Percentiles rank a stretch among this genome's conserved stretches.
Conservation (phyloP, 495 filamentous ascomycete genomes). For the Aspergillus carlsbadensis region DNA sequence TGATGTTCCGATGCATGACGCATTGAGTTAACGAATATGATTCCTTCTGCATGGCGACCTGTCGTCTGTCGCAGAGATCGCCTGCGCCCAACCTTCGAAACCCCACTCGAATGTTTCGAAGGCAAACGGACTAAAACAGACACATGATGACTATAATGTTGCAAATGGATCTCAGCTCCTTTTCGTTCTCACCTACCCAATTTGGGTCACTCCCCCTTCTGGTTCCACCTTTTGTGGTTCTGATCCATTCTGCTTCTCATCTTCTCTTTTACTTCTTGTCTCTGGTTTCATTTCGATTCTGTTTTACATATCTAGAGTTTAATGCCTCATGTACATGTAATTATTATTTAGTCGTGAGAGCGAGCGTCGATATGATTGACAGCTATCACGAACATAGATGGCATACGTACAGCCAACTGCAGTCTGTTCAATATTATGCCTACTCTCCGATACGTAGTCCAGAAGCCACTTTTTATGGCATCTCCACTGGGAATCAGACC, state of each 20-base stretch:
- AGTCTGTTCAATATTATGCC: too few species aligned
- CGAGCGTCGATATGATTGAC: slow-evolving; percentile 8
- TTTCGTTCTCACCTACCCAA: background rate
- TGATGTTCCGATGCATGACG: slow-evolving; percentile 14
- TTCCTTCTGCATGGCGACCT: slow-evolving; percentile 10
- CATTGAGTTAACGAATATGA: slow-evolving; percentile 16
- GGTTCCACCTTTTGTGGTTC: slow-evolving; percentile 1
- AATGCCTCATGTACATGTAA: slow-evolving; percentile 17
- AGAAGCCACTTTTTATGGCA: too few species aligned
- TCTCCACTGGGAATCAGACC: too few species aligned
- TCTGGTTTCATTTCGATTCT: slow-evolving; percentile 8
- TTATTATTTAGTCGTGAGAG: slow-evolving; percentile 1
- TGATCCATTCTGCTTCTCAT: background rate
- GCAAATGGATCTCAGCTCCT: background rate
- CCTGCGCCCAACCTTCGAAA: background rate
- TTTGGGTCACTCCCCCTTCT: slow-evolving; percentile 3
- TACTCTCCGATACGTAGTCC: too few species aligned
- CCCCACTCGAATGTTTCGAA: slow-evolving; percentile 1
- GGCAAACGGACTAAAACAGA: slow-evolving; percentile 16
- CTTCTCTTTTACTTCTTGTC: background rate
- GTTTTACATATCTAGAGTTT: slow-evolving; percentile 14
- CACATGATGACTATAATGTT: slow-evolving; percentile 14
- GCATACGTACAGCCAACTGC: slow-evolving; percentile 11
- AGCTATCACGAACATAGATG: slow-evolving; percentile 3
- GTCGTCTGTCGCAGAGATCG: slow-evolving; percentile 6